Conservation (phyloP, 2,329 filamentous ascomycete genomes). For the Trichoderma cornu-damae region DNA sequence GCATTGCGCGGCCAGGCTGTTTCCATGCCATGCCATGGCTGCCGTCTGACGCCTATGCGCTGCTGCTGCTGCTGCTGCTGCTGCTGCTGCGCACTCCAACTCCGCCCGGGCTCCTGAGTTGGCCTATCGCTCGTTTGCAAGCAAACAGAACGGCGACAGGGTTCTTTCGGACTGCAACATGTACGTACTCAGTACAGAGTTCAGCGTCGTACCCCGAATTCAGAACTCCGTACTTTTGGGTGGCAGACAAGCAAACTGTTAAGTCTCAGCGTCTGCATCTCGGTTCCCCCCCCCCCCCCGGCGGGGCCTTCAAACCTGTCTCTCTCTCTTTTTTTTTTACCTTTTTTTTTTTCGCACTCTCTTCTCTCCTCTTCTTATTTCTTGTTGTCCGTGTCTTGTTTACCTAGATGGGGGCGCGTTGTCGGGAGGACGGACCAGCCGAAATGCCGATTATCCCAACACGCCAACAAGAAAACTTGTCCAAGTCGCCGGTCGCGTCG, state of each 20-base stretch:
- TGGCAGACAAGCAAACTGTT: not conserved
- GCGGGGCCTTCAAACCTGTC: too few relatives aligned
- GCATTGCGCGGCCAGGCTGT: not conserved
- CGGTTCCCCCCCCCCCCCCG: not conserved
- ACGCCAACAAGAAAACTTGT: not conserved
- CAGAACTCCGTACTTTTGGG: not conserved
- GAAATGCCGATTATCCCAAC: not conserved
- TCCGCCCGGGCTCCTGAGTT: not conserved
- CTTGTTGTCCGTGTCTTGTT: too few relatives aligned
- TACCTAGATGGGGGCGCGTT: not conserved
- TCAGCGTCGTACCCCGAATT: not conserved
- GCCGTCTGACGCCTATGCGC: not conserved
- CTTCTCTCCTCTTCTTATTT: not conserved
- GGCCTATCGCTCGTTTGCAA: conserved; percentile 8
- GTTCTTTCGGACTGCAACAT: conserved; percentile 3
- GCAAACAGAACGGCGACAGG: not conserved
- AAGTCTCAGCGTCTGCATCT: not conserved
- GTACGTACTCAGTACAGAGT: not conserved
- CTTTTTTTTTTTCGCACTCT: not conserved
- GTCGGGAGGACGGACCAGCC: not conserved
- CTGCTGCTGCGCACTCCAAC: not conserved
- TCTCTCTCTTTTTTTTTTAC: not conserved
- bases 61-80: not conserved
- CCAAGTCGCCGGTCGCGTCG: not conserved
- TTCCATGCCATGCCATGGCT: not conserved